A percentile compares a stretch with the other conserved stretches of the same genome.
These are phyloP conservation scores for Trichoderma sp. DNA, from an alignment of 2,329 filamentous ascomycete genomes.

Conservation along the genomic window DNA sequence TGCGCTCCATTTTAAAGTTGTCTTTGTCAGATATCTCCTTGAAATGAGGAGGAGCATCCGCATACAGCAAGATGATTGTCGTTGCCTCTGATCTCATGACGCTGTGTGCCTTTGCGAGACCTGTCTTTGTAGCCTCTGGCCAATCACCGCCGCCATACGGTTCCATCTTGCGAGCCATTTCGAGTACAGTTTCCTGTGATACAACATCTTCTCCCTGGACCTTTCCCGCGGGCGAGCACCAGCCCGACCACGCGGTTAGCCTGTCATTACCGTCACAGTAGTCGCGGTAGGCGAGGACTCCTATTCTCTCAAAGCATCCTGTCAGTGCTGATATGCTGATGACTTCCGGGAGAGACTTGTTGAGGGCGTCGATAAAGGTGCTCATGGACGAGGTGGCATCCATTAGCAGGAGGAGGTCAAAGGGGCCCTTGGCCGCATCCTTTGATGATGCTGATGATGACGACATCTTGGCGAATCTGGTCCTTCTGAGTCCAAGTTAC, in stretches of 20 bases:
- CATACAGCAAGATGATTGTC: constrained; percentile 51
- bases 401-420: constrained; percentile 49
- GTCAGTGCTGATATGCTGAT: constrained; percentile 52
- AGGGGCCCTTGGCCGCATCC: constrained; percentile 27
- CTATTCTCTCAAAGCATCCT: constrained; percentile 51
- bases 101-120: constrained; percentile 47
- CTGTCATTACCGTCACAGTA: constrained; percentile 35
- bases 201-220: constrained; percentile 25
- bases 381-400: constrained; percentile 51
- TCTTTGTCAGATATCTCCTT: constrained; percentile 30
- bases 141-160: constrained; percentile 43
- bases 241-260: constrained; percentile 52
- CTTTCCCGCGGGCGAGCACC: constrained; percentile 37
- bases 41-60: constrained; percentile 51
- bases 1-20: constrained; percentile 35
- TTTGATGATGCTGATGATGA: constrained; percentile 21
- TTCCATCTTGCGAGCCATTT: constrained; percentile 37
- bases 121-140: constrained; percentile 52
- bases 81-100: constrained; percentile 50
- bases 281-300: constrained; percentile 53
- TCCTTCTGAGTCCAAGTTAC: not conserved
- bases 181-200: constrained; percentile 38
- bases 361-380: constrained; percentile 45
- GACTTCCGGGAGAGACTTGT: constrained; percentile 50
- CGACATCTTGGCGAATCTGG: constrained; percentile 23